A percentile compares a stretch with the other conserved stretches of the same genome.
phyloP scores from a whole-genome alignment of 257 asterid genomes.

The Solanum dulcamara region DNA sequence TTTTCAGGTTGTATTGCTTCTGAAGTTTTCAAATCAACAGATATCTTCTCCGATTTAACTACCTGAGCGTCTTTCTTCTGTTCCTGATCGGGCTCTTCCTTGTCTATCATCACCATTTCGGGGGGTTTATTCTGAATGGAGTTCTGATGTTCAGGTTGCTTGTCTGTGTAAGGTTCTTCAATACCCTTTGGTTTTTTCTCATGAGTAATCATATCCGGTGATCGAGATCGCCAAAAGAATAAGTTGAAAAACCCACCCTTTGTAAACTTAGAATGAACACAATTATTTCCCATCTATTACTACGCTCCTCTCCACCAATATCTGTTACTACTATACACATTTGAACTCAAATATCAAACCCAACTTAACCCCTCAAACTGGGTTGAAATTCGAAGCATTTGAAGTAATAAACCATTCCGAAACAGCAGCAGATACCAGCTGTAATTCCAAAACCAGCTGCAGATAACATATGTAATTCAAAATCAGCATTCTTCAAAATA shows the following conservation, averaged over 20 bases:
- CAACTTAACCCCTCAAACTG: background rate
- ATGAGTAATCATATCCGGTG: background rate
- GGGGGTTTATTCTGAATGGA: slow-evolving; percentile 2
- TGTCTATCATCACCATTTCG: background rate
- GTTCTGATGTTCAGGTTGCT: background rate
- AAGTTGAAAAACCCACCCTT: slow-evolving; percentile 1
- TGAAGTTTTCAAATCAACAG: background rate
- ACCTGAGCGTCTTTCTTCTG: background rate
- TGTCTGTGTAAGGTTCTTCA: background rate
- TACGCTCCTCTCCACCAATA: background rate
- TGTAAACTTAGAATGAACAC: slow-evolving; percentile 6
- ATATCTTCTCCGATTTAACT: background rate
- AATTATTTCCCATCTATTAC: slow-evolving; percentile 10
- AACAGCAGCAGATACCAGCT: background rate
- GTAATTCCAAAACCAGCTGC: background rate
- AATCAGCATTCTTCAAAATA: background rate
- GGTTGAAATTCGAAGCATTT: background rate
- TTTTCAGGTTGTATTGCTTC: background rate
- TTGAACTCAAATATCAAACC: background rate
- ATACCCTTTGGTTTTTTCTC: background rate
- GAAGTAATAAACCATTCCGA: background rate
- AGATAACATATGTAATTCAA: background rate
- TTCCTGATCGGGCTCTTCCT: background rate
- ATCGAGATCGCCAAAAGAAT: background rate
- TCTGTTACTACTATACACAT: background rate